Conservation (phyloP, 192 early-diverging fungal species). For the Phlyctochytrium arcticum region DNA sequence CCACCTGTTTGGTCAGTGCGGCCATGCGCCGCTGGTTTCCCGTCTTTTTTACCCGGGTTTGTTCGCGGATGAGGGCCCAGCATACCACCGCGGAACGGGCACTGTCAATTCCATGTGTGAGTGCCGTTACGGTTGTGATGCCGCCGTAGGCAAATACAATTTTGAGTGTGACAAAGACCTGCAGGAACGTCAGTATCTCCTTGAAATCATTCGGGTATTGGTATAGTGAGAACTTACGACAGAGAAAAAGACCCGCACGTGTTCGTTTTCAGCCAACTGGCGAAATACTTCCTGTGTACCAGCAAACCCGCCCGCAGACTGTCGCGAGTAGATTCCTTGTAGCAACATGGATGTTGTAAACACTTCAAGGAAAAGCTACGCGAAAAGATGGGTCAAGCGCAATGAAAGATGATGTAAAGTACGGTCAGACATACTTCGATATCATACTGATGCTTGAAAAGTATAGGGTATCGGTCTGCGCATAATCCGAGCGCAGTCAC, state of each 20-base stretch:
- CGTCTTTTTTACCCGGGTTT: too few relatives aligned
- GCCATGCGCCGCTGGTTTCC: too few relatives aligned
- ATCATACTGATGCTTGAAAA: slow-evolving; percentile 32
- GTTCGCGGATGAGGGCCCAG: slow-evolving; percentile 24
- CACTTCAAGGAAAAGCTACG: slow-evolving; percentile 21
- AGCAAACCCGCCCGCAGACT: background rate
- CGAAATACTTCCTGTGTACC: slow-evolving; percentile 25
- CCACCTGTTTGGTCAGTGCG: too few relatives aligned
- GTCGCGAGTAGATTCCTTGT: slow-evolving; percentile 8
- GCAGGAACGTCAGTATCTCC: background rate
- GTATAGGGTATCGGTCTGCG: slow-evolving; percentile 11
- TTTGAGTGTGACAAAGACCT: slow-evolving; percentile 28
- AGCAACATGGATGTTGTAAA: slow-evolving; percentile 16
- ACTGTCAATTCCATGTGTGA: slow-evolving; percentile 24
- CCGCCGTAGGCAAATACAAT: slow-evolving; percentile 16
- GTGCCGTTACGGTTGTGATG: slow-evolving; percentile 1
- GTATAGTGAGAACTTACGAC: background rate
- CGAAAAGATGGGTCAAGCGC: background rate
- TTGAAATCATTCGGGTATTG: background rate
- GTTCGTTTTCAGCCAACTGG: slow-evolving; percentile 23
- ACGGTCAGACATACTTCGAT: slow-evolving; percentile 18
- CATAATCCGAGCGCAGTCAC: slow-evolving; percentile 9
- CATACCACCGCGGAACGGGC: slow-evolving; percentile 26
- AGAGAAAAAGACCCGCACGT: slow-evolving; percentile 21
- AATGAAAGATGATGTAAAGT: too few relatives aligned